Conservation (phyloP, 169 alveolate genomes). For the Neospora caninum region DNA sequence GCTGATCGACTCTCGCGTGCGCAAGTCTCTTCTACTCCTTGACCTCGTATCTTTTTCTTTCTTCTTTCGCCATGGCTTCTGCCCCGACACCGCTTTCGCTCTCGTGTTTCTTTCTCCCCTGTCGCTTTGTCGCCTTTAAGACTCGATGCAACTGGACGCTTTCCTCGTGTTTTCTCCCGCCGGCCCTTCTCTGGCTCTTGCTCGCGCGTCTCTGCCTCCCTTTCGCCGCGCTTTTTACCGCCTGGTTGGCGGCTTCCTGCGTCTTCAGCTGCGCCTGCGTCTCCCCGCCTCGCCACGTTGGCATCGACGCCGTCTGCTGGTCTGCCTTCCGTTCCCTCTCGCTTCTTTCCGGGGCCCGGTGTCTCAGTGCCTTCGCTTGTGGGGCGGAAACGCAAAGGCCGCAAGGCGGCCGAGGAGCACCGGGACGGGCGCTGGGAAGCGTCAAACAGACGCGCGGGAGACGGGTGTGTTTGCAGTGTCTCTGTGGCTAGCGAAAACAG, state of each 20-base stretch:
- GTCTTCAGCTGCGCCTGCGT: background rate
- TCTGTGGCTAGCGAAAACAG: background rate
- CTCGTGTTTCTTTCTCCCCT: background rate
- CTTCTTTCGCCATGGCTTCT: constrained; percentile 1
- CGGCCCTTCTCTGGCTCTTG: background rate
- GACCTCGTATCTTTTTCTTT: background rate
- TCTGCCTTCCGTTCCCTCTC: too few species aligned
- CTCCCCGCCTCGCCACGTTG: background rate
- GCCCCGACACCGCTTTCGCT: constrained; percentile 22
- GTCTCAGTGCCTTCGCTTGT: too few species aligned
- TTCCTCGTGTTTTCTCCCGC: background rate
- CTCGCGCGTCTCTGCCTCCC: background rate
- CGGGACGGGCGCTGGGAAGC: background rate
- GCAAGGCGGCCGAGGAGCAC: too few species aligned
- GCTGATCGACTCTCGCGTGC: too few species aligned
- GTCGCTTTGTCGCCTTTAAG: background rate
- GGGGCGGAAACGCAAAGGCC: too few species aligned
- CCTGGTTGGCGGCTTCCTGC: background rate
- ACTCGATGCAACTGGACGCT: background rate
- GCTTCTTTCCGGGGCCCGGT: too few species aligned
- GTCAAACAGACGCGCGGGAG: background rate
- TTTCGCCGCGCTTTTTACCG: background rate
- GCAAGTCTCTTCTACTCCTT: too few species aligned
- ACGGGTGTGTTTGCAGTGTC: background rate
- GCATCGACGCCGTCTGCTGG: too few species aligned